Conservation (phyloP, 352 stramenopile species). For the Pythium grandisporangium region DNA sequence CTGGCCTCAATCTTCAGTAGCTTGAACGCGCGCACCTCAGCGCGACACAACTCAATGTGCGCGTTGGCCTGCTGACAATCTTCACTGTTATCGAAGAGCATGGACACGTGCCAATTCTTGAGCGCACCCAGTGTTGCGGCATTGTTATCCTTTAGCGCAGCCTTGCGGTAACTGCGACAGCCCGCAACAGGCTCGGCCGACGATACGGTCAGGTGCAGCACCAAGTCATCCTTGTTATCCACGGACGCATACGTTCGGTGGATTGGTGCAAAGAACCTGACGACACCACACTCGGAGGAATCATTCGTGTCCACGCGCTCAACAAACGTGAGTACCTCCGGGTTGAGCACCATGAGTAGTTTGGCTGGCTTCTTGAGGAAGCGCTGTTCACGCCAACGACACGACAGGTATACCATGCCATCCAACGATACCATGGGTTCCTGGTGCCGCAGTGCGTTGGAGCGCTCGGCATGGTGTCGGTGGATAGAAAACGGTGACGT, state of each 20-base stretch:
- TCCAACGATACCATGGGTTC: slow-evolving; percentile 30
- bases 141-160: slow-evolving; percentile 15
- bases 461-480: too few species aligned
- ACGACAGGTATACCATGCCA: slow-evolving; percentile 63
- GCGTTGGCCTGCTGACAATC: slow-evolving; percentile 59
- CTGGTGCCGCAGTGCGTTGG: too few species aligned
- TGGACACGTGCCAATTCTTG: slow-evolving; percentile 46
- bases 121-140: slow-evolving; percentile 17
- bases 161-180: slow-evolving; percentile 52
- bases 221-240: slow-evolving; percentile 57
- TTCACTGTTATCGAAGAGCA: slow-evolving; percentile 53
- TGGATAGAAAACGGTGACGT: too few species aligned
- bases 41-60: slow-evolving; percentile 62
- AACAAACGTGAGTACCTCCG: slow-evolving; percentile 58
- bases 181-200: slow-evolving; percentile 40
- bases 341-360: slow-evolving; percentile 65
- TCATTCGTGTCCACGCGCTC: slow-evolving; percentile 25
- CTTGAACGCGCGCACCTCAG: slow-evolving; percentile 73
- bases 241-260: slow-evolving; percentile 65
- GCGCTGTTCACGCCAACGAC: slow-evolving; percentile 70
- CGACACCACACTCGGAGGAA: slow-evolving; percentile 22
- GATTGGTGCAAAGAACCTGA: slow-evolving; percentile 59
- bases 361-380: slow-evolving; percentile 52
- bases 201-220: slow-evolving; percentile 59
- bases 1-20: slow-evolving; percentile 68